Evolutionary conservation across 805 yeast genomes (phyloP).

Genomic region (Saccharomycopsis synnaedendra): DNA sequence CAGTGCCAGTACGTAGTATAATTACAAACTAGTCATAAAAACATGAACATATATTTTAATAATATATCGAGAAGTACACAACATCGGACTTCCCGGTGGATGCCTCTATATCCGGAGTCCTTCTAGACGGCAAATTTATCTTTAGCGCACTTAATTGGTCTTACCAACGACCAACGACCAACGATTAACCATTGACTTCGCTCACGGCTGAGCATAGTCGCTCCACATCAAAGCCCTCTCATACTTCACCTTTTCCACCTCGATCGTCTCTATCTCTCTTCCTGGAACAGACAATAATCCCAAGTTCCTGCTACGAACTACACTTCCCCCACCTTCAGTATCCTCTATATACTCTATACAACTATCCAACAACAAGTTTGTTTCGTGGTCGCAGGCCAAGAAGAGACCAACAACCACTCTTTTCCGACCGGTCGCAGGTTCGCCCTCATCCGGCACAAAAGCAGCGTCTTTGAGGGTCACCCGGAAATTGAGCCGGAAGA

Average conservation of each 20-base stretch:
- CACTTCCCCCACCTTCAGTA: no score
- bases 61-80: no score
- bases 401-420: slow-evolving; percentile 6
- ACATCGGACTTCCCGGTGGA: no score
- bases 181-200: no score
- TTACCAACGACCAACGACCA: no score
- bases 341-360: slow-evolving; percentile 1
- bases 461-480: slow-evolving; percentile 7
- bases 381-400: slow-evolving; percentile 8
- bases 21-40: no score
- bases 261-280: slow-evolving; percentile 7
- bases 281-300: slow-evolving; percentile 13
- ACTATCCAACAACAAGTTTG: slow-evolving; percentile 5
- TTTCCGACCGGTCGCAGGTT: not conserved
- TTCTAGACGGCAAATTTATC: no score
- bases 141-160: no score
- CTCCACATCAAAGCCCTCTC: not conserved
- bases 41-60: no score
- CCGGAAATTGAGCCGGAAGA: slow-evolving; percentile 4
- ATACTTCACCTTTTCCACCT: slow-evolving; percentile 9
- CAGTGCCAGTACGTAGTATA: no score
- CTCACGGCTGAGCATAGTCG: no score
- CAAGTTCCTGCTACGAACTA: not conserved
- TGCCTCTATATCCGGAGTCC: no score
- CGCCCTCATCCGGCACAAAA: not conserved